A percentile compares a stretch with the other conserved stretches of the same genome.
Evolutionary conservation across 2,329 filamentous ascomycete species (phyloP).

Genomic region (Bretziella fagacearum): DNA sequence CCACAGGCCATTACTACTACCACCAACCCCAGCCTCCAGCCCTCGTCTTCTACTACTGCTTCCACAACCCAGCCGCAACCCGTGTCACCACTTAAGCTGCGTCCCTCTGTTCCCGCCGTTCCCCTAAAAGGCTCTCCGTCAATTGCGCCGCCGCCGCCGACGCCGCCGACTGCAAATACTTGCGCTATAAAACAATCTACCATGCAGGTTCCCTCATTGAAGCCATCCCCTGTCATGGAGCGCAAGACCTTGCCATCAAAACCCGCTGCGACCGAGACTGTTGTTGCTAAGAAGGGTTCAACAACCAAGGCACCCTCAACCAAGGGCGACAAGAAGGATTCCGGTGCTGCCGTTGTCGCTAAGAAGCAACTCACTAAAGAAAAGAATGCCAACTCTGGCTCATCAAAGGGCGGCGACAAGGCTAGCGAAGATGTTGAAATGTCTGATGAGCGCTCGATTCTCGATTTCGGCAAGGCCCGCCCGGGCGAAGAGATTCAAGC

Average conservation of each 20-base stretch:
- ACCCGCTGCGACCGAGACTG: background rate
- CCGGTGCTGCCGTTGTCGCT: slow-evolving; percentile 21
- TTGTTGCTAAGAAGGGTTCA: slow-evolving; percentile 9
- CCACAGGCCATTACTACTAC: background rate
- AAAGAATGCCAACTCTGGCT: slow-evolving; percentile 25
- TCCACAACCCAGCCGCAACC: background rate
- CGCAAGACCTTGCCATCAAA: slow-evolving; percentile 12
- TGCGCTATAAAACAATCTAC: background rate
- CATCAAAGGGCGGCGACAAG: slow-evolving; percentile 35
- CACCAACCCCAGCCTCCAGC: background rate
- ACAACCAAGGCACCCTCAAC: slow-evolving; percentile 19
- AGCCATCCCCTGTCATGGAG: slow-evolving; percentile 13
- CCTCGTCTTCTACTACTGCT: slow-evolving; percentile 1
- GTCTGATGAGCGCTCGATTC: slow-evolving; percentile 33
- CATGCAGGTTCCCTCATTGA: slow-evolving; percentile 12
- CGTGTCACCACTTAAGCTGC: background rate
- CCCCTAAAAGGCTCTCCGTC: background rate
- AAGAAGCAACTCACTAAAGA: slow-evolving; percentile 15
- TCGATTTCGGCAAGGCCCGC: slow-evolving; percentile 43
- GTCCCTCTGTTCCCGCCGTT: background rate
- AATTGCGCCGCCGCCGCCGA: background rate
- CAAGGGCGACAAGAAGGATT: slow-evolving; percentile 33
- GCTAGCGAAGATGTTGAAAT: slow-evolving; percentile 32
- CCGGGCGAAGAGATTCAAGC: slow-evolving; percentile 42
- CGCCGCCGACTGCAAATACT: background rate